phyloP scores from a whole-genome alignment of 176 grass and related monocot species.

The Chrysopogon serrulatus region DNA sequence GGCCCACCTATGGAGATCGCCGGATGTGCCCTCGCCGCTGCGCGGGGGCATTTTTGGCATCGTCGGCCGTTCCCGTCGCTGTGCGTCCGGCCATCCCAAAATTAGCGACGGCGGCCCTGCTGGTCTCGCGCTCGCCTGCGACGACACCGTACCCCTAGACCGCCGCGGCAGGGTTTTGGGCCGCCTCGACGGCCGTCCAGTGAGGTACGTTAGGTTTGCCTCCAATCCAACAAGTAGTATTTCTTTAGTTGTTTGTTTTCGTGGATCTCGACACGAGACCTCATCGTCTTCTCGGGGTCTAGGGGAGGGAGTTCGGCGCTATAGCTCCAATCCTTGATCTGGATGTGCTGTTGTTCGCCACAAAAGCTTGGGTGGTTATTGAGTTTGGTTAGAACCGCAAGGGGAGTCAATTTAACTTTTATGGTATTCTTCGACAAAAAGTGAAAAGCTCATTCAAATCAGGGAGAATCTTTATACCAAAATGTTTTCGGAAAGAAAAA shows the following conservation, averaged over 20 bases:
- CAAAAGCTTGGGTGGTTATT: too few species aligned
- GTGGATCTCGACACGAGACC: too few species aligned
- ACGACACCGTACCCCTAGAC: too few species aligned
- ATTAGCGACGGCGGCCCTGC: neutral
- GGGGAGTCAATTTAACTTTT: too few species aligned
- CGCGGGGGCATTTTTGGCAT: too few species aligned
- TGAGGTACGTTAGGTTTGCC: neutral
- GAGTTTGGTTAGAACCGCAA: too few species aligned
- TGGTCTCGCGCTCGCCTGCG: neutral
- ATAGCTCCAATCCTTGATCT: neutral
- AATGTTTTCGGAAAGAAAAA: neutral
- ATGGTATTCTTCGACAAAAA: neutral
- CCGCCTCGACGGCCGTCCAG: neutral
- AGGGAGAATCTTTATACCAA: neutral
- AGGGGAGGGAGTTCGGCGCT: neutral
- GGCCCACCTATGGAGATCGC: too few species aligned
- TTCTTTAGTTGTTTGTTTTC: neutral
- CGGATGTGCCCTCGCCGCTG: too few species aligned
- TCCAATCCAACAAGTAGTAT: neutral
- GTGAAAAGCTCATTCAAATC: neutral
- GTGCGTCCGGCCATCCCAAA: neutral
- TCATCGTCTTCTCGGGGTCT: too few species aligned
- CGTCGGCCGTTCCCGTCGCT: too few species aligned
- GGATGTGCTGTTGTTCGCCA: too few species aligned
- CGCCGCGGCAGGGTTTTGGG: neutral